Base-by-base conservation (phyloP, 345 rosid species). In the Aquilaria malaccensis region DNA sequence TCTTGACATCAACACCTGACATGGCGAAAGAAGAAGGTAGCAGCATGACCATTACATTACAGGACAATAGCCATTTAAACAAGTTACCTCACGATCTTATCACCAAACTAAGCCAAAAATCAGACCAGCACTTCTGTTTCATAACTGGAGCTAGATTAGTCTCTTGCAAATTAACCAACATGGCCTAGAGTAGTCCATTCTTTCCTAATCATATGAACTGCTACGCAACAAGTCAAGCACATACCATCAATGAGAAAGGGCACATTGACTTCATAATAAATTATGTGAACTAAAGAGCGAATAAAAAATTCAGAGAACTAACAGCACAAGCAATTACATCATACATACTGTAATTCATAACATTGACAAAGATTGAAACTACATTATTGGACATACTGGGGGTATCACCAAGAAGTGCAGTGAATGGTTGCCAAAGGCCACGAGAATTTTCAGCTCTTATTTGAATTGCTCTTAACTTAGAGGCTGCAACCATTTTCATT, bases 401-500 rank as follows among this genome's bases (percentile, higher is more conserved):
- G 52, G 67, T 59, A 78, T 85, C 92, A 37, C 92, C 92, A 58
- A 85, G 88, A 64, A 85, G 92, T 32, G 92, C 88, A 49, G 82
- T 68, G 60, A 85, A 85, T 62, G 98, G 97, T 75, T 91, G 99
- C 97, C 97, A 91, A 29, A 94, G 77, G 64, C 99, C 97, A 76
- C 97, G 99, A 32, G 99, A 94, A 72, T 91, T 94, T 79, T 91
- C 97, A 55, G 99, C 74, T 79, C 66, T 85, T 55, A 62, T 64
- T 81, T 91, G 96, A 76, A 94, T 80, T 55, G 85, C 89, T 55
- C 99, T 84, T 30, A 94, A 78, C 87, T 94, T 94, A 6, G 97
- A 94, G 67, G 99, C 99, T 61, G 99, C 97, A 85, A 94, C 99
- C 99, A 94, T 94, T 89, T 94, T 94, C 99, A 94, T 94, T 30